phyloP scores from a whole-genome alignment of 1,284 basidiomycete genomes.

The Puccinia hordei region DNA sequence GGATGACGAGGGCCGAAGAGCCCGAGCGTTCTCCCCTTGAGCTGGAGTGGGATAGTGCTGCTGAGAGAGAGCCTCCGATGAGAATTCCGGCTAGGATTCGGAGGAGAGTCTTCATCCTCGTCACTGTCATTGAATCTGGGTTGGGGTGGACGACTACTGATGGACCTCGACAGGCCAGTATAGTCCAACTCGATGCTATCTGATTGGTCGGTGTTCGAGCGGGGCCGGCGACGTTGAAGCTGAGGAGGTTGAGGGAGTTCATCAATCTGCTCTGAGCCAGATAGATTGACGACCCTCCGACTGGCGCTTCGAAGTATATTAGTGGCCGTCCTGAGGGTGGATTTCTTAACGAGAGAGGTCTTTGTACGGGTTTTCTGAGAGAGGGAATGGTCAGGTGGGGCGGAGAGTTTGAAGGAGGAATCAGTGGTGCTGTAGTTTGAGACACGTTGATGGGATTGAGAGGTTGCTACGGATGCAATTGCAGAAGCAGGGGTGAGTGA shows the following conservation, averaged over 20 bases:
- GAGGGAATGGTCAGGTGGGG: background rate
- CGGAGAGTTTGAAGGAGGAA: background rate
- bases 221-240: background rate
- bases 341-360: slow-evolving; percentile 4
- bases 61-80: slow-evolving; percentile 54
- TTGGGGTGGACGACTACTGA: slow-evolving; percentile 44
- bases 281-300: slow-evolving; percentile 43
- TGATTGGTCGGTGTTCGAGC: slow-evolving; percentile 8
- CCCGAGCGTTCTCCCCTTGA: slow-evolving; percentile 79
- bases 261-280: slow-evolving; percentile 13
- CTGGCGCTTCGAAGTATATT: slow-evolving; percentile 10
- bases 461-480: background rate
- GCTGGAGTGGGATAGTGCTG: slow-evolving; percentile 27
- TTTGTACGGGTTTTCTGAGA: background rate
- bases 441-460: background rate
- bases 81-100: slow-evolving; percentile 8
- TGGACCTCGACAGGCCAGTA: background rate
- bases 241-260: background rate
- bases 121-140: slow-evolving; percentile 57
- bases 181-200: slow-evolving; percentile 25
- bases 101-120: slow-evolving; percentile 52
- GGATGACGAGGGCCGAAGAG: slow-evolving; percentile 72
- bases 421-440: background rate
- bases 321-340: slow-evolving; percentile 15
- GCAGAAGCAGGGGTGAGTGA: background rate